Evolutionary conservation across 2,329 filamentous ascomycete genomes (phyloP).

Genomic region (Monosporascus ibericus): DNA sequence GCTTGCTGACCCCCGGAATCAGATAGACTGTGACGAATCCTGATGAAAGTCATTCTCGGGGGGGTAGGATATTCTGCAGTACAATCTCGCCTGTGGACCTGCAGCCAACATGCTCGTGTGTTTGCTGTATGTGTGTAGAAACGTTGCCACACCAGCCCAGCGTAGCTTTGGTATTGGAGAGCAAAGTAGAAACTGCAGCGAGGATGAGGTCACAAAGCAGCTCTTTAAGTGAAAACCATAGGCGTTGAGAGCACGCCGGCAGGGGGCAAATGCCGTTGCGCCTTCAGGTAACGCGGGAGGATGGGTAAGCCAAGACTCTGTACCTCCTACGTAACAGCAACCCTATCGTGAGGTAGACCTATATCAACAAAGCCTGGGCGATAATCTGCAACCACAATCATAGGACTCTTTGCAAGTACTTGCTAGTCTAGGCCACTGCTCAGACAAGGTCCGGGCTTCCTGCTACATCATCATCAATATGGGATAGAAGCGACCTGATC

Average conservation of each 20-base stretch:
- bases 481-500: no score
- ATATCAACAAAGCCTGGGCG: not conserved
- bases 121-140: conserved; percentile 6
- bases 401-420: no score
- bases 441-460: no score
- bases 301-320: not conserved
- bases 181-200: not conserved
- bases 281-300: not conserved
- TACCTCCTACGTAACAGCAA: not conserved
- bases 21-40: conserved; percentile 11
- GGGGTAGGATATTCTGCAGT: not conserved
- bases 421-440: no score
- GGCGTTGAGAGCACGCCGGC: not conserved
- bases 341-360: not conserved
- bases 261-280: not conserved
- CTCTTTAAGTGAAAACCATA: conserved; percentile 6
- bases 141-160: conserved; percentile 5
- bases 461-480: no score
- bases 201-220: conserved; percentile 20
- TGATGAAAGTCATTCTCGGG: conserved; percentile 17
- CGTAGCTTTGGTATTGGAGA: not conserved
- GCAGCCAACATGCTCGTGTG: conserved; percentile 3
- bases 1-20: conserved; percentile 11
- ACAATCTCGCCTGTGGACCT: conserved; percentile 7
- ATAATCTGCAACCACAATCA: no score